Conservation (phyloP, 108 stramenopile genomes). For the Skeletonema marinoi region DNA sequence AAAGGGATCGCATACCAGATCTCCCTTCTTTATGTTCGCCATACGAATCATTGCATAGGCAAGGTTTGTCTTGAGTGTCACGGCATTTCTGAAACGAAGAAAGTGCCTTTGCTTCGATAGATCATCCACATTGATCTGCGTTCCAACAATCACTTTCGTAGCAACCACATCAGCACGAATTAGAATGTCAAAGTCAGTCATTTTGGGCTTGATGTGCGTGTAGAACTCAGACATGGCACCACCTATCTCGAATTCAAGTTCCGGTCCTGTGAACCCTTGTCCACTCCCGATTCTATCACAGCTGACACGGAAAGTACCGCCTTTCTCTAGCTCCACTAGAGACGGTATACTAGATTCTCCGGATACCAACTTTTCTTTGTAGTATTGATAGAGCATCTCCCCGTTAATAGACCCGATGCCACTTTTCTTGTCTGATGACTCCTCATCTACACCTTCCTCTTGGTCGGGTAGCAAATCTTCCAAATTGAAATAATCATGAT, state of each 20-base stretch:
- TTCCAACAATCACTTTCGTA: constrained; percentile 58
- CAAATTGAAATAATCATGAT: constrained; percentile 65
- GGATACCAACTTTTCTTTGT: constrained; percentile 47
- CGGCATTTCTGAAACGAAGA: constrained; percentile 66
- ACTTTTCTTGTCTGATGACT: not conserved
- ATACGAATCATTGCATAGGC: constrained; percentile 70
- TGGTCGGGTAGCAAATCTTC: constrained; percentile 25
- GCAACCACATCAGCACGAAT: constrained; percentile 65
- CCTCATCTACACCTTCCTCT: constrained; percentile 4
- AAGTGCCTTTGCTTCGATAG: constrained; percentile 65
- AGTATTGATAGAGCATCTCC: constrained; percentile 63
- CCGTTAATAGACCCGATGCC: constrained; percentile 31
- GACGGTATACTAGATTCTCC: constrained; percentile 20
- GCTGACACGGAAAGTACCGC: constrained; percentile 60
- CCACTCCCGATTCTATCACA: constrained; percentile 70
- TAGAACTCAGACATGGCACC: constrained; percentile 67
- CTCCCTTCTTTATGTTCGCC: constrained; percentile 51
- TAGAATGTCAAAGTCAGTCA: constrained; percentile 66
- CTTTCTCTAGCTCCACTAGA: constrained; percentile 26
- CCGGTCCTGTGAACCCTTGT: constrained; percentile 59
- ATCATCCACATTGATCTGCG: constrained; percentile 69
- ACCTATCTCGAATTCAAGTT: constrained; percentile 69
- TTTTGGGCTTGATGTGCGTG: constrained; percentile 51
- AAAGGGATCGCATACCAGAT: constrained; percentile 60
- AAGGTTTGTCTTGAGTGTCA: constrained; percentile 75